Base-by-base conservation (phyloP, 2,329 filamentous ascomycete species). In the Beauveria brongniartii region DNA sequence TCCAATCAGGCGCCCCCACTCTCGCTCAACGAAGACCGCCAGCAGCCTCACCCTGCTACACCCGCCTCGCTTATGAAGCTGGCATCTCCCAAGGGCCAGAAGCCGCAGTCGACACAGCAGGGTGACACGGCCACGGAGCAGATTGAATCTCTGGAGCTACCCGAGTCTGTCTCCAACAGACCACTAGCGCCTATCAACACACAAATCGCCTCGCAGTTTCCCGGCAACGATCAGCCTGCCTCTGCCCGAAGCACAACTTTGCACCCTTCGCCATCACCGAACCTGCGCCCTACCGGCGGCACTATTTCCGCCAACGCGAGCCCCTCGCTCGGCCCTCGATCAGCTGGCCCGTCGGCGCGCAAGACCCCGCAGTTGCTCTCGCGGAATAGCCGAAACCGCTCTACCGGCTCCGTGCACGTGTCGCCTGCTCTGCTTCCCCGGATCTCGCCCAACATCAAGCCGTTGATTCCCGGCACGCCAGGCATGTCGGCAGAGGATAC, bases 371-470 rank as follows among this genome's bases (percentile, higher is more conserved):
- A 81, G 59, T 71, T 83, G 54, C 79, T 82, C 3, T 78, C 83
- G 9, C 81, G 86, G 41, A 77, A 78, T 26, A 78, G 77, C 63
- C 88, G 89, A 69, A 94, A 92, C 74, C 82, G 91, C 62, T 92
- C 89, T 67, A 78, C 86, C 30, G 84, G 82, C 67, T 90, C 89
- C 2, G 83, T 87, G 7, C 86, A 92, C n/a, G 84, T 89, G 10
- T 96, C 92, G 47, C 93, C 94, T 6, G 92, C 93, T 18, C 75
- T 97, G 41, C 80, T 91, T 30, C 94, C 94, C 2, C 90, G 85
- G 71, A 97, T 97, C 64, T 97, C 92, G 28, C 94, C 93, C 3
- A 96, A 86, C 72, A 96, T 99, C 72, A 96, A 96, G 71, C 93
- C 94, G 10, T 74, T 97, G 24, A 81, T 97, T 52, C 91, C 92